Conservation (phyloP, 2,329 filamentous ascomycete genomes). For the Verticillium isaacii region DNA sequence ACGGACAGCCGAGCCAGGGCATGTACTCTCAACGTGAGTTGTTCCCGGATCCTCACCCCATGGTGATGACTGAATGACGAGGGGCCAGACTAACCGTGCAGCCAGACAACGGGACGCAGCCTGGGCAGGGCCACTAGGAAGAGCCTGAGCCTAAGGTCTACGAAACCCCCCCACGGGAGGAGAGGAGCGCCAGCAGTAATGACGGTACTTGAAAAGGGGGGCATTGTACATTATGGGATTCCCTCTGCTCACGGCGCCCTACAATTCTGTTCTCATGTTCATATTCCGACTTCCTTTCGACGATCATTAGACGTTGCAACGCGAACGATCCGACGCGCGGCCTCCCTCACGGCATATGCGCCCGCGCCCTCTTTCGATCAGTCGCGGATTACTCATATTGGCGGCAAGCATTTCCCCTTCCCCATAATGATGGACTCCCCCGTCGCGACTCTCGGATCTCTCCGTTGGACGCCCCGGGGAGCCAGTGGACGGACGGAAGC, state of each 20-base stretch:
- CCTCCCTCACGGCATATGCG: background rate
- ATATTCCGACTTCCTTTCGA: background rate
- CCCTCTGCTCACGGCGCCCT: background rate
- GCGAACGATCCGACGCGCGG: background rate
- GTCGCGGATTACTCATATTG: background rate
- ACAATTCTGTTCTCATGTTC: background rate
- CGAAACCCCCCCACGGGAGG: background rate
- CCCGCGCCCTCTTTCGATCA: background rate
- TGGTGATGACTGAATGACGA: background rate
- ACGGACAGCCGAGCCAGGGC: constrained; percentile 50
- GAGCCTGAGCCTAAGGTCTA: background rate
- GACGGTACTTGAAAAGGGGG: background rate
- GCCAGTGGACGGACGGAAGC: background rate
- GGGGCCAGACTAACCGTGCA: constrained; percentile 4
- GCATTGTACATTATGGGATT: background rate
- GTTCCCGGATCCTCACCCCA: background rate
- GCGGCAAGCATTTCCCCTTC: background rate
- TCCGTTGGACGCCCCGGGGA: background rate
- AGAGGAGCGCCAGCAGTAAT: background rate
- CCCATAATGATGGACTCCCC: background rate
- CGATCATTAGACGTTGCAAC: background rate
- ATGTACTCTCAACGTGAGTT: constrained; percentile 54
- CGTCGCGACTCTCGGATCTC: background rate
- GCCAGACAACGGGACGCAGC: constrained; percentile 15
- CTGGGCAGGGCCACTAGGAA: constrained; percentile 10